Base-by-base conservation (phyloP, 495 filamentous ascomycete genomes). In the Jackrogersella multiformis region DNA sequence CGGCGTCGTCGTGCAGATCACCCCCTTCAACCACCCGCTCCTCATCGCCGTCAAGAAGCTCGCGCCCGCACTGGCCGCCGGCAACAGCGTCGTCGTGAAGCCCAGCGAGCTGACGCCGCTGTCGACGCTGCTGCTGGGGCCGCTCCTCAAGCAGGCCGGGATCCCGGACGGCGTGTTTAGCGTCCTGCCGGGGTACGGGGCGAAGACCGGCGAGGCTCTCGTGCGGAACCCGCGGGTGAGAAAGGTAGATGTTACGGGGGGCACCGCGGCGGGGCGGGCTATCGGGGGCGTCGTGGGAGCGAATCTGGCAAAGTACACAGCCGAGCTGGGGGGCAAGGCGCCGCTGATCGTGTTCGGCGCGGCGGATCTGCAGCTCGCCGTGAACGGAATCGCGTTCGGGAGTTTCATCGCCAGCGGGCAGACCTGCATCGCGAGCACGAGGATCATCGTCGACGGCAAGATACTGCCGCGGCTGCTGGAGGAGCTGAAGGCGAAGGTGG, bases 1-100 rank as follows among this genome's bases (percentile, higher is more conserved):
- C 0, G 88, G 88, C 21, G 87, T 90, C 0, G 86, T 89, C 0
- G 85, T 80, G 2, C 85, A 85, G 55, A 87, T 90, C 56, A 88
- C 86, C 0, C 87, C 88, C 7, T 90, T 87, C 76, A 89, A 89
- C 70, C 85, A 88, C 56, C 87, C 87, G 1, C 73, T 90, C 7
- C 75, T 88, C 15, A 88, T 89, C 57, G 84, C 85, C n/a, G 82
- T 83, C 23, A 88, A 87, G 78, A 89, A 89, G 65, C 75, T 88
- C 26, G 87, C 80, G 3, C 84, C 87, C 0, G 86, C 87, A 0
- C 78, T 90, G 4, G 86, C 85, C 2, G 85, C 86, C 0, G 88
- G 88, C 0, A 89, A 90, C 63, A 82, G 80, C 23, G 82, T 89
- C 0, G 78, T 90, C 35, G 73, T 89, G 10, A 89, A 90, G 75